phyloP scores from a whole-genome alignment of 148 eudicot genomes.

The Cornus kousa region DNA sequence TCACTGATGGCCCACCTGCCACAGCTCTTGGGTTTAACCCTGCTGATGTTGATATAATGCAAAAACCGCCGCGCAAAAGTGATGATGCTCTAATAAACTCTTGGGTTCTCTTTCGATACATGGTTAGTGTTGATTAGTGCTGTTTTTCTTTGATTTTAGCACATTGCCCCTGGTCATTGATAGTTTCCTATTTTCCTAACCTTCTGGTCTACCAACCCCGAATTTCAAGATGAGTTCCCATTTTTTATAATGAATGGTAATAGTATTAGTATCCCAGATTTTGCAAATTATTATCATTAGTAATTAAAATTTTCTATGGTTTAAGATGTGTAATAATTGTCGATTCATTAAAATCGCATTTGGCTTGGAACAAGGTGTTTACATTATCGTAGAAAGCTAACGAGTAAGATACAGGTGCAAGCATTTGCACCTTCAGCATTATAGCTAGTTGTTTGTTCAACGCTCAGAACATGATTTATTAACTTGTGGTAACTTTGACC shows the following conservation, averaged over 20 bases:
- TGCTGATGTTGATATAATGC: constrained; percentile 76
- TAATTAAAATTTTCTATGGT: no score
- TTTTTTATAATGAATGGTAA: background rate
- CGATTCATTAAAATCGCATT: background rate
- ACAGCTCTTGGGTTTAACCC: constrained; percentile 96
- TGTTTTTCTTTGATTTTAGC: background rate
- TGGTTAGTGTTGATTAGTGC: constrained; percentile 44
- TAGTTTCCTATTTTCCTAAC: background rate
- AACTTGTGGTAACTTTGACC: background rate
- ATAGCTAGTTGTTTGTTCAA: background rate
- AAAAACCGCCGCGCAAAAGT: constrained; percentile 80
- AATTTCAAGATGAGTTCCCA: background rate
- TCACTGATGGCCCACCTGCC: constrained; percentile 96
- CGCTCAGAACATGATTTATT: background rate
- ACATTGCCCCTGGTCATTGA: background rate
- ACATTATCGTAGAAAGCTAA: background rate
- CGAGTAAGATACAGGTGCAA: background rate
- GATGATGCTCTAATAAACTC: constrained; percentile 69
- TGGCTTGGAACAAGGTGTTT: background rate
- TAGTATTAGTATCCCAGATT: no score
- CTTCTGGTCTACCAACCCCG: background rate
- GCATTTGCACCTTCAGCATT: background rate
- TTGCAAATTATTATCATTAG: background rate
- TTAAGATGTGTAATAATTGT: background rate
- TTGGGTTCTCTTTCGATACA: constrained; percentile 78